Evolutionary conservation across 768 basidiomycete genomes (phyloP), one percentile per base, ranked within the genome.

Genomic region (Russula emetica): DNA sequence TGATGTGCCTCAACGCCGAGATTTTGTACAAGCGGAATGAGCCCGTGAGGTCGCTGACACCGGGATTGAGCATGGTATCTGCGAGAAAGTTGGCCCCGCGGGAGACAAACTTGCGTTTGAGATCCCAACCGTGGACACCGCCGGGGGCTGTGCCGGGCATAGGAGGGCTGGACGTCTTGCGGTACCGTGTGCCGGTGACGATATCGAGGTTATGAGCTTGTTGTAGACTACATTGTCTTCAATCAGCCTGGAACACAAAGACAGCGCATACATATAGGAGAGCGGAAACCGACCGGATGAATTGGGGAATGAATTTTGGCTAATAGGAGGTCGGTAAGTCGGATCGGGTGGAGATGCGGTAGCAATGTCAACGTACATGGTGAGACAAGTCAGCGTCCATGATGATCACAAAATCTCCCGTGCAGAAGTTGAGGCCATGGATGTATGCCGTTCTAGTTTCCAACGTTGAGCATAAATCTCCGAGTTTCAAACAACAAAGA

Each of bases 301-400:
- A 91, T 74, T 94, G 88, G 5, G 92, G 92, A 61, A 96, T 94
- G 73, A 94, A 96, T 76, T 95, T 96, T 45, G 94, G 94, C 94
- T 94, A 59, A 10, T 40, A 26, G 36, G 24, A 32, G 34, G 22
- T 36, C 9, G 40, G 34, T 42, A 30, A 61, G 51, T 54, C 13
- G 18, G 5, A 20, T 49, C 13, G 22, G 36, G 14, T 18, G 7
- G 7, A n/a, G 38, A 2, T 36, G 24, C 18, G 14, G 52, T 32
- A 14, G 34, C 32, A 34, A 30, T 20, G 20, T 36, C 20, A 20
- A 76, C 88, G 51, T 76, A 93, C 93, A 69, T 96, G 94, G 71
- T 96, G 94, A 6, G 92, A 94, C 75, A 96, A 94, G 76, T 96
- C 94, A 56, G 94, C 94, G 70, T 96, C 94, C 94, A 96, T 96